phyloP scores from a whole-genome alignment of 345 rosid genomes.

The Lepidium aucheri region DNA sequence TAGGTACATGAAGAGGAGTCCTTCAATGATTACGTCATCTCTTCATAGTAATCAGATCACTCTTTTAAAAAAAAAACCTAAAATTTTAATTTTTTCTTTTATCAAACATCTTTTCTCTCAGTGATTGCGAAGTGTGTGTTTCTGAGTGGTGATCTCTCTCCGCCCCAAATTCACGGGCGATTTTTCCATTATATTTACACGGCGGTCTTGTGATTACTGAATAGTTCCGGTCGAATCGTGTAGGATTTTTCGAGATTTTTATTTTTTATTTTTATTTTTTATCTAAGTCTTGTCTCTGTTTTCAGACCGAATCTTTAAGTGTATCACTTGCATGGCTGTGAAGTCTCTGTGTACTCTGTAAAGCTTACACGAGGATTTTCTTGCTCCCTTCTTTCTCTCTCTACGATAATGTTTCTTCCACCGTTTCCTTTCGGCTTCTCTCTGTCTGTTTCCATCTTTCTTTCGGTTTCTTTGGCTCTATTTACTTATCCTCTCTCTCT shows the following conservation, averaged over 20 bases:
- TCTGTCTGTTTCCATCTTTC: constrained; percentile 1
- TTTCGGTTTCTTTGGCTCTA: constrained; percentile 13
- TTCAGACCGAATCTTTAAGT: constrained; percentile 20
- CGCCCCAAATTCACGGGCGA: constrained; percentile 1
- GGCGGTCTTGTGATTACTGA: neutral
- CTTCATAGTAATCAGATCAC: neutral
- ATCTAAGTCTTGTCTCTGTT: constrained; percentile 10
- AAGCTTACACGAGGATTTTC: constrained; percentile 56
- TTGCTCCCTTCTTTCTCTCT: constrained; percentile 31
- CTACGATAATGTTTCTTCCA: neutral
- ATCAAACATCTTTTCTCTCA: no score
- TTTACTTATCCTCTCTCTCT: constrained; percentile 11
- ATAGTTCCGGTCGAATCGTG: neutral
- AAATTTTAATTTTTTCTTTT: neutral
- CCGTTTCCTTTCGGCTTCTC: neutral
- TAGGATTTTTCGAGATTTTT: constrained; percentile 2
- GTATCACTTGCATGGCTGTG: constrained; percentile 54
- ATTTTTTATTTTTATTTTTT: neutral
- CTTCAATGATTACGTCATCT: constrained; percentile 28
- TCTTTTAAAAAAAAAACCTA: neutral
- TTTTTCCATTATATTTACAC: neutral
- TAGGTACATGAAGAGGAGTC: neutral
- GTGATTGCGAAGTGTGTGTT: constrained; percentile 15
- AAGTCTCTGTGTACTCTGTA: constrained; percentile 36
- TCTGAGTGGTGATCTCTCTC: neutral